phyloP scores from a whole-genome alignment of 2,329 filamentous ascomycete genomes.

The Triangularia verruculosa region DNA sequence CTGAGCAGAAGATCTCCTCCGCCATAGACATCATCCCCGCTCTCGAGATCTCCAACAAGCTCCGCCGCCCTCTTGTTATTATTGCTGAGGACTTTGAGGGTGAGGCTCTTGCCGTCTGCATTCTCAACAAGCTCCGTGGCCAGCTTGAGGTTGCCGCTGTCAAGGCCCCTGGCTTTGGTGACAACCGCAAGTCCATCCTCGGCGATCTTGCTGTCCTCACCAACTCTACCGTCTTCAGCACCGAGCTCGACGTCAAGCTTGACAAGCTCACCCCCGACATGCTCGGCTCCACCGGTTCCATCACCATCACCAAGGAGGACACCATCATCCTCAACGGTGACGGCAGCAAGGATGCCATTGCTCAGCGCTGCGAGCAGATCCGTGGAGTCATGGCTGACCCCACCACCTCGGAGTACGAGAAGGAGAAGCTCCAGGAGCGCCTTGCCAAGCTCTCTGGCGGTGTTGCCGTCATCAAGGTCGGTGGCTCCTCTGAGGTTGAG shows the following conservation, averaged over 20 bases:
- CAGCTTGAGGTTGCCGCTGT: conserved; percentile 98
- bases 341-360: conserved; percentile 87
- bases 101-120: conserved; percentile 97
- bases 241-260: conserved; percentile 98
- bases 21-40: conserved; percentile 98
- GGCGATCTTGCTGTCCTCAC: conserved; percentile 94
- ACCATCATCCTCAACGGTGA: conserved; percentile 98
- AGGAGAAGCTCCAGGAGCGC: conserved; percentile 99
- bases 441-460: conserved; percentile 98
- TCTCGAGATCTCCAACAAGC: conserved; percentile 93
- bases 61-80: conserved; percentile 93
- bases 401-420: conserved; percentile 96
- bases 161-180: conserved; percentile 98
- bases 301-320: conserved; percentile 99
- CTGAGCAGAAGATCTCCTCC: conserved; percentile 99
- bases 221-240: conserved; percentile 95
- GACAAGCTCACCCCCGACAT: conserved; percentile 96
- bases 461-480: conserved; percentile 99
- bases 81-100: conserved; percentile 99
- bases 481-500: conserved; percentile 95
- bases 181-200: conserved; percentile 99
- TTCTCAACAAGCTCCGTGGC: conserved; percentile 99
- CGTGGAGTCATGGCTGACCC: conserved; percentile 93
- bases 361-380: conserved; percentile 98
- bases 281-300: conserved; percentile 94